Evolutionary conservation across 1,284 basidiomycete species (phyloP).

Genomic region (Exobasidium cylindrosporum): DNA sequence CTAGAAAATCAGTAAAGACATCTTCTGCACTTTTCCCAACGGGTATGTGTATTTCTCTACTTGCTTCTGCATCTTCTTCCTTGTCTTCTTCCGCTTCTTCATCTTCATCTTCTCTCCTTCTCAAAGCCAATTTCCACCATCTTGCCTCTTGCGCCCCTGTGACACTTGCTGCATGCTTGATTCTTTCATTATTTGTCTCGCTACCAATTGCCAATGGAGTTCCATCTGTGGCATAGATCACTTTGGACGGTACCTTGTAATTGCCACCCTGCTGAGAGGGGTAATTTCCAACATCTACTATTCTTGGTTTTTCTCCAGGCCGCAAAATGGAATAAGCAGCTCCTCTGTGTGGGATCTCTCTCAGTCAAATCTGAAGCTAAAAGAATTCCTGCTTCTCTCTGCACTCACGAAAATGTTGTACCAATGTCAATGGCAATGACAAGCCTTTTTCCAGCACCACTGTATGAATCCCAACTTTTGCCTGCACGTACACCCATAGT

Average conservation of each 20-base stretch:
- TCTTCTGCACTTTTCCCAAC: constrained; percentile 11
- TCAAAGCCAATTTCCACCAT: constrained; percentile 12
- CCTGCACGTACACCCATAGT: constrained; percentile 1
- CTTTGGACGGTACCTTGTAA: constrained; percentile 15
- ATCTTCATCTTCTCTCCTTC: not conserved
- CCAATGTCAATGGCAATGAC: constrained; percentile 20
- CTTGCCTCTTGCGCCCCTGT: not conserved
- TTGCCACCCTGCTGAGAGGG: constrained; percentile 11
- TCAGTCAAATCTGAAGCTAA: too few species aligned
- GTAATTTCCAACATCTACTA: constrained; percentile 15
- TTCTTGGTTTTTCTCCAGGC: constrained; percentile 18
- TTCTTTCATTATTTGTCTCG: constrained; percentile 5
- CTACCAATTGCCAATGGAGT: not conserved
- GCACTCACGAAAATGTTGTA: constrained; percentile 17
- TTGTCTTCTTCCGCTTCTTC: not conserved
- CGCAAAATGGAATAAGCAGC: constrained; percentile 16
- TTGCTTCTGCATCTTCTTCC: not conserved
- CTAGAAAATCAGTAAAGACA: constrained; percentile 5
- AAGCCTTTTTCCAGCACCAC: constrained; percentile 9
- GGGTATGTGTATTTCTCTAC: not conserved
- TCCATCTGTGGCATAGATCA: constrained; percentile 15
- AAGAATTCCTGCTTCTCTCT: not conserved
- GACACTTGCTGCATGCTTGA: constrained; percentile 1
- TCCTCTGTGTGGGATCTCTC: constrained; percentile 2
- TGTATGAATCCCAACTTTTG: constrained; percentile 15